phyloP scores from a whole-genome alignment of 2,329 filamentous ascomycete genomes.

The Geosmithia morbida region DNA sequence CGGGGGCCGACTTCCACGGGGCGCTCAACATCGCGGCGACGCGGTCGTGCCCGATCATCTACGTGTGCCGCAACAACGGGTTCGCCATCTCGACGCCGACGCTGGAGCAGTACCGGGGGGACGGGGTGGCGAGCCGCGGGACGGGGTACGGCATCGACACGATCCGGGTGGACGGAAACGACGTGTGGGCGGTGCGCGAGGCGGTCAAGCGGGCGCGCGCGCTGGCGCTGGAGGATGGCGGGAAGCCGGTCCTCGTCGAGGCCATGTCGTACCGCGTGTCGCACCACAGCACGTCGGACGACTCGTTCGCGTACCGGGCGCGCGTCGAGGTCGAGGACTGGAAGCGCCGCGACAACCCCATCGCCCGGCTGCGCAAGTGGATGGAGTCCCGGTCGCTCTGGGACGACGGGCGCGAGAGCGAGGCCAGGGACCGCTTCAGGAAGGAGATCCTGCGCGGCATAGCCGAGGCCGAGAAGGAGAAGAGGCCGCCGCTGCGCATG shows the following conservation, averaged over 20 bases:
- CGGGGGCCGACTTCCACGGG: slow-evolving; percentile 84
- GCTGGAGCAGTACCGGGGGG: slow-evolving; percentile 79
- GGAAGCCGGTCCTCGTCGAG: slow-evolving; percentile 74
- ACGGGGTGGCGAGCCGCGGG: slow-evolving; percentile 77
- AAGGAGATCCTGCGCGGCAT: slow-evolving; percentile 77
- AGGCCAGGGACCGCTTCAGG: slow-evolving; percentile 47
- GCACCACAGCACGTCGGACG: slow-evolving; percentile 92
- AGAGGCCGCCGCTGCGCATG: slow-evolving; percentile 55
- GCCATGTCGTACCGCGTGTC: slow-evolving; percentile 98
- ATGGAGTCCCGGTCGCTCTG: slow-evolving; percentile 73
- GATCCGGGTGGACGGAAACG: slow-evolving; percentile 85
- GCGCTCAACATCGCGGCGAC: slow-evolving; percentile 86
- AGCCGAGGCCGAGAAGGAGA: slow-evolving; percentile 62
- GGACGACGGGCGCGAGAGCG: slow-evolving; percentile 72
- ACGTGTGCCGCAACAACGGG: slow-evolving; percentile 87
- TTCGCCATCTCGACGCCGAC: slow-evolving; percentile 86
- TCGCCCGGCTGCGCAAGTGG: slow-evolving; percentile 77
- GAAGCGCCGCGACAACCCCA: slow-evolving; percentile 82
- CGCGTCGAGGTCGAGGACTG: slow-evolving; percentile 90
- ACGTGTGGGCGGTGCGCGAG: slow-evolving; percentile 77
- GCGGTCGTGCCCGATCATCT: slow-evolving; percentile 72
- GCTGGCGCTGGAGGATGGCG: slow-evolving; percentile 68
- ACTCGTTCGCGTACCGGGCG: slow-evolving; percentile 91
- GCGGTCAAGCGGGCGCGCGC: slow-evolving; percentile 63
- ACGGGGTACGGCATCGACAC: slow-evolving; percentile 91